These are phyloP conservation scores for Aspergillus brasiliensis DNA, from an alignment of 2,329 filamentous ascomycete species.

Conservation along the genomic window DNA sequence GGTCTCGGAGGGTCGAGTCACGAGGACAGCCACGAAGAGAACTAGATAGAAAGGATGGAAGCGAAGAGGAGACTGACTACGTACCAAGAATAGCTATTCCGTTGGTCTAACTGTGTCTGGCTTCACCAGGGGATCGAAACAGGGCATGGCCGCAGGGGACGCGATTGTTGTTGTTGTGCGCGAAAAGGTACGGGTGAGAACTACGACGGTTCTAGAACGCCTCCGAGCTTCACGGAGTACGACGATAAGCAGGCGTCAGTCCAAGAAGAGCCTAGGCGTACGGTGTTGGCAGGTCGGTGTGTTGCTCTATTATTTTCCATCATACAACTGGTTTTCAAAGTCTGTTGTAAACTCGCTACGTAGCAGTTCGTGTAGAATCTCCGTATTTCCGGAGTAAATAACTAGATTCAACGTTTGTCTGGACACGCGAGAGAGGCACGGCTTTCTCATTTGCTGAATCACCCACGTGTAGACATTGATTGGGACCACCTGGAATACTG, in stretches of 20 bases:
- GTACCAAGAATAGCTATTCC: background rate
- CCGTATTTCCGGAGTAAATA: background rate
- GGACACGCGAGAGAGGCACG: background rate
- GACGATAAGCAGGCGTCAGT: no score
- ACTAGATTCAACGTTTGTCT: background rate
- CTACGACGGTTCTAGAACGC: background rate
- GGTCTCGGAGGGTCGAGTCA: constrained; percentile 7
- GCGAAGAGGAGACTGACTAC: background rate
- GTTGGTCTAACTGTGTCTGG: background rate
- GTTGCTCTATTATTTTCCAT: no score
- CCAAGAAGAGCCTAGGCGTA: background rate
- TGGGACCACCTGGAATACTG: background rate
- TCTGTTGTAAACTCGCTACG: background rate
- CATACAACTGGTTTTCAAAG: no score
- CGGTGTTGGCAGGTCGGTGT: background rate
- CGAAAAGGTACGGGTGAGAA: background rate
- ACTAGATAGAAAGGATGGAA: background rate
- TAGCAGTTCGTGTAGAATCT: background rate
- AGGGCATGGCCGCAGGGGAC: background rate
- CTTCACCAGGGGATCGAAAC: background rate
- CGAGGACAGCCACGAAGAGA: background rate
- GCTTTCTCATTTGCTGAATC: background rate
- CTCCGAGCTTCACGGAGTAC: background rate
- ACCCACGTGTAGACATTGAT: background rate
- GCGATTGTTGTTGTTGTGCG: background rate